These are phyloP conservation scores for Turnera subulata DNA, from an alignment of 345 rosid genomes.

Conservation along the genomic window DNA sequence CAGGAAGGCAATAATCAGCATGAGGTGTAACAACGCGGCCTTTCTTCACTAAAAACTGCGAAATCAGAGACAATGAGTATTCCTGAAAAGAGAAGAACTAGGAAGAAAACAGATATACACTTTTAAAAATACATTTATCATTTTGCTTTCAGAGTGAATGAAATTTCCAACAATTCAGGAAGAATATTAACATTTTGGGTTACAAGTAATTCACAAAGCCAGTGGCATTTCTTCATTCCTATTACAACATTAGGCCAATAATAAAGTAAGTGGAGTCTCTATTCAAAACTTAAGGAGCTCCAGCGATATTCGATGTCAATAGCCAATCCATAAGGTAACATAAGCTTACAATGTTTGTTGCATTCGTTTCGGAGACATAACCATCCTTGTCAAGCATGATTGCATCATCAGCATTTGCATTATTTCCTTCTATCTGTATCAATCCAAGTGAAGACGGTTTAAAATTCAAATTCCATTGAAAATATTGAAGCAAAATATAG, in stretches of 20 bases:
- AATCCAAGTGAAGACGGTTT: constrained; percentile 8
- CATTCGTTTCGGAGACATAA: constrained; percentile 90
- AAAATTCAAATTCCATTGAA: no score
- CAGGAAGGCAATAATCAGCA: constrained; percentile 93
- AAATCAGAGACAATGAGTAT: constrained; percentile 3
- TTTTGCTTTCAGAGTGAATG: no score
- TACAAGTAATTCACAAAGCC: no score
- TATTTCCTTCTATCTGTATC: constrained; percentile 80
- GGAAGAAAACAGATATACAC: background rate
- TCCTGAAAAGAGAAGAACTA: background rate
- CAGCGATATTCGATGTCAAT: constrained; percentile 4
- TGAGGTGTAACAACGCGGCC: constrained; percentile 78
- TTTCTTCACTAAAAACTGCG: constrained; percentile 84
- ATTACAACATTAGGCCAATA: no score
- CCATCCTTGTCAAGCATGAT: constrained; percentile 96
- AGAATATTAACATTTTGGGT: no score
- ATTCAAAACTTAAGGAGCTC: background rate
- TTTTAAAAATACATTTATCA: no score
- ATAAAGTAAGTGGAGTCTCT: background rate
- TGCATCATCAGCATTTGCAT: constrained; percentile 62
- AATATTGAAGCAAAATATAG: constrained; percentile 3
- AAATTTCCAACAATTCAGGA: no score
- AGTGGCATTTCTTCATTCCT: no score
- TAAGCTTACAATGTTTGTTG: constrained; percentile 79
- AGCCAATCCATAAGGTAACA: no score